These are phyloP conservation scores for Pichia exigua DNA, from an alignment of 805 yeast species.

Conservation along the genomic window DNA sequence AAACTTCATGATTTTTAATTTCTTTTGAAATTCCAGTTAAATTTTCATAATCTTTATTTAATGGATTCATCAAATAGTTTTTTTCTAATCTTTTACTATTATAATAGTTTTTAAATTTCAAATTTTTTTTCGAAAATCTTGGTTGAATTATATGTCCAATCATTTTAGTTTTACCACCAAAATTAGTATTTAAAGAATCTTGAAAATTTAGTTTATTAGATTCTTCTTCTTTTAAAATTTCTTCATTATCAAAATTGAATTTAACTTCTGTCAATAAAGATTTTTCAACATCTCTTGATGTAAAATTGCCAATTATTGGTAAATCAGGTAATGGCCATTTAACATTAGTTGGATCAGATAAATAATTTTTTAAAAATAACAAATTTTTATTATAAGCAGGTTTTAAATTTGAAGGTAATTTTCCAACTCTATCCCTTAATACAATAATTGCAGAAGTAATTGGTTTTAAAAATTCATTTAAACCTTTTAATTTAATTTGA, in stretches of 20 bases:
- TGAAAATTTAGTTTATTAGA: constrained; percentile 11
- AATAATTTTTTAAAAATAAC: constrained; percentile 54
- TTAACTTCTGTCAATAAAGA: constrained; percentile 69
- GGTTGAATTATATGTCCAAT: constrained; percentile 27
- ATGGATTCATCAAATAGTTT: constrained; percentile 64
- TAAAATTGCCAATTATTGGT: constrained; percentile 52
- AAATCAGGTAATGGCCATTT: constrained; percentile 80
- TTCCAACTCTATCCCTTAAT: constrained; percentile 73
- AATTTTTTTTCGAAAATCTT: constrained; percentile 17
- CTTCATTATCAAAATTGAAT: constrained; percentile 48
- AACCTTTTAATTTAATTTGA: constrained; percentile 21
- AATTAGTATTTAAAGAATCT: constrained; percentile 13
- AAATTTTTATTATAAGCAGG: constrained; percentile 67
- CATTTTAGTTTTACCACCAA: constrained; percentile 21
- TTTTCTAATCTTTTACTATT: constrained; percentile 54
- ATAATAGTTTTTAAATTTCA: constrained; percentile 36
- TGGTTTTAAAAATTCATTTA: constrained; percentile 40
- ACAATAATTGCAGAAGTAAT: constrained; percentile 80
- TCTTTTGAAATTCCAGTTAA: constrained; percentile 31
- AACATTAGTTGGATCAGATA: constrained; percentile 26
- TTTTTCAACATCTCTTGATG: constrained; percentile 70
- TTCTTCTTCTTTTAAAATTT: constrained; percentile 31
- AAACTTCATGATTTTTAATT: constrained; percentile 24
- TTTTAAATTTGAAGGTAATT: constrained; percentile 68
- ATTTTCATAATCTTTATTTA: constrained; percentile 30